phyloP scores from a whole-genome alignment of 1,139 yeast genomes.

The Tardiomyces depauwii region DNA sequence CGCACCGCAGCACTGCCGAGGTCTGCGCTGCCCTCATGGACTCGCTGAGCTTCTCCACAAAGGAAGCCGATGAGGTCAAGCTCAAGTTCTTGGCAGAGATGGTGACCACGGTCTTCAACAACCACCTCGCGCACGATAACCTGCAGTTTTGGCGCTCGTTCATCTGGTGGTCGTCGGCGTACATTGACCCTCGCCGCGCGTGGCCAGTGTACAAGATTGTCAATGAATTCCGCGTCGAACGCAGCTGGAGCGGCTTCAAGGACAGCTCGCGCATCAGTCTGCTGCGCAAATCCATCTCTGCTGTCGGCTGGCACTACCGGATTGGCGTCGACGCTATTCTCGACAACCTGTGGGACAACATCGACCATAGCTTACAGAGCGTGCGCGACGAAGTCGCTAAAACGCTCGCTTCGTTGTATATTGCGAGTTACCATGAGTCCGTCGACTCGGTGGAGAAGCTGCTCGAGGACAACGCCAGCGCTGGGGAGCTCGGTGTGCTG shows the following conservation, averaged over 20 bases:
- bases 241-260: conserved; percentile 43
- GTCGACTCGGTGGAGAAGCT: conserved; percentile 35
- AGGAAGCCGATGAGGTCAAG: conserved; percentile 11
- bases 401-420: conserved; percentile 45
- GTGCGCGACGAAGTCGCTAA: conserved; percentile 67
- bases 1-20: conserved; percentile 31
- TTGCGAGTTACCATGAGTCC: conserved; percentile 42
- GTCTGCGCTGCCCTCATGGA: conserved; percentile 23
- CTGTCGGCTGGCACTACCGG: conserved; percentile 44
- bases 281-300: conserved; percentile 42
- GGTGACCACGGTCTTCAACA: conserved; percentile 39
- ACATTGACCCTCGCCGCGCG: conserved; percentile 46
- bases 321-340: conserved; percentile 36
- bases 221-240: conserved; percentile 38
- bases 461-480: conserved; percentile 28
- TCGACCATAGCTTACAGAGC: conserved; percentile 62
- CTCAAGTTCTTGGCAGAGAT: conserved; percentile 40
- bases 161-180: conserved; percentile 44
- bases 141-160: conserved; percentile 68
- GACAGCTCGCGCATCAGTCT: conserved; percentile 56
- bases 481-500: conserved; percentile 26
- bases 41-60: conserved; percentile 13
- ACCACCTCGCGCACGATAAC: conserved; percentile 68
- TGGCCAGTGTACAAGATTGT: conserved; percentile 41
- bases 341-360: conserved; percentile 34